Evolutionary conservation across 352 stramenopile species (phyloP).

Genomic region (Phytophthora constricta): DNA sequence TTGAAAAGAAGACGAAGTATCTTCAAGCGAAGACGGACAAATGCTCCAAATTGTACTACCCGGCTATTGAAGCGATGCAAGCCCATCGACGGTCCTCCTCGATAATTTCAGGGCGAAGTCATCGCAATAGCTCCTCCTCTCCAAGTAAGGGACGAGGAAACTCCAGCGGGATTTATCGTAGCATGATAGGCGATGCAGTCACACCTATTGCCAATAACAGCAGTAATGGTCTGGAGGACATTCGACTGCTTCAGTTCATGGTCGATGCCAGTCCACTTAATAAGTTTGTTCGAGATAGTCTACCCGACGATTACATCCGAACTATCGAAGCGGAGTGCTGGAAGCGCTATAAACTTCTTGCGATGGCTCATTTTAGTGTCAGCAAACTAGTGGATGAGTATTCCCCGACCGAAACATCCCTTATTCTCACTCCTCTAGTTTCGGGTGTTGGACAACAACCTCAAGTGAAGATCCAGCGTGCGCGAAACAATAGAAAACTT

Average conservation of each 20-base stretch:
- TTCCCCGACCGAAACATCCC: slow-evolving; percentile 11
- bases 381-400: slow-evolving; percentile 46
- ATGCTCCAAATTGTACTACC: slow-evolving; percentile 40
- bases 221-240: slow-evolving; percentile 4
- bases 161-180: slow-evolving; percentile 24
- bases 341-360: slow-evolving; percentile 50
- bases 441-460: background rate
- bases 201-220: slow-evolving; percentile 2
- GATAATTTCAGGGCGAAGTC: slow-evolving; percentile 9
- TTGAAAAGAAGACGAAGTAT: slow-evolving; percentile 75
- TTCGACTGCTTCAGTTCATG: slow-evolving; percentile 52
- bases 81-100: slow-evolving; percentile 21
- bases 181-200: slow-evolving; percentile 21
- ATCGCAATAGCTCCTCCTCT: slow-evolving; percentile 22
- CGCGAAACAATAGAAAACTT: slow-evolving; percentile 10
- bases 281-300: slow-evolving; percentile 47
- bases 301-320: slow-evolving; percentile 49
- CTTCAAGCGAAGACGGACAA: slow-evolving; percentile 54
- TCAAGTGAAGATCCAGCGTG: slow-evolving; percentile 22
- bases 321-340: slow-evolving; percentile 63
- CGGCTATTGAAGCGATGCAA: slow-evolving; percentile 18
- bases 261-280: slow-evolving; percentile 63
- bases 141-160: slow-evolving; percentile 16
- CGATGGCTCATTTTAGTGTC: slow-evolving; percentile 37
- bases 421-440: background rate